Evolutionary conservation across 2,329 filamentous ascomycete genomes (phyloP).

Genomic region (Colletotrichum sp.): DNA sequence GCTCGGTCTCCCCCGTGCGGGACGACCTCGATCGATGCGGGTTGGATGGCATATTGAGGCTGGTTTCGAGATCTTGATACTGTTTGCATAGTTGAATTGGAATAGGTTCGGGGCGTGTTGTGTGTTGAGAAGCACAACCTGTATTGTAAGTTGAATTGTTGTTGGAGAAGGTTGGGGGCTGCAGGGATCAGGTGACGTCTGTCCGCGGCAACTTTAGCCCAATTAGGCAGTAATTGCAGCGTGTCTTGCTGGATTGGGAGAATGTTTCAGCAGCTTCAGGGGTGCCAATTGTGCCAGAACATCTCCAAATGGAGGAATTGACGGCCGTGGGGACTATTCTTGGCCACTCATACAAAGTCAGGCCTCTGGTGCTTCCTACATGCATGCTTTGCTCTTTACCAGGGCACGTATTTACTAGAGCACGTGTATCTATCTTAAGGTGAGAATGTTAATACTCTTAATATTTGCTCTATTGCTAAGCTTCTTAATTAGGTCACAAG

Average conservation of each 20-base stretch:
- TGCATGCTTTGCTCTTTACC: background rate
- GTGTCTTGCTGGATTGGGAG: background rate
- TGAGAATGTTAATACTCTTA: too few species aligned
- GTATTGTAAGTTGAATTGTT: background rate
- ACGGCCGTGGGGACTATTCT: too few species aligned
- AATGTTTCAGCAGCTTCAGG: background rate
- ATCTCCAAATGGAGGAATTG: background rate
- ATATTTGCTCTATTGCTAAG: too few species aligned
- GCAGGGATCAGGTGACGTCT: background rate
- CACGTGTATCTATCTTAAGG: too few species aligned
- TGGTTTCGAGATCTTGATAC: accelerated
- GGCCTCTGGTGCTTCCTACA: background rate
- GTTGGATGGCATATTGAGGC: background rate
- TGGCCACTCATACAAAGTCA: too few species aligned
- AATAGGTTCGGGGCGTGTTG: background rate
- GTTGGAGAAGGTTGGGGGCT: background rate
- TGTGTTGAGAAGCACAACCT: background rate
- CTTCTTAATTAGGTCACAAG: too few species aligned
- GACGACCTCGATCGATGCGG: background rate
- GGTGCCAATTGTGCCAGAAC: accelerated
- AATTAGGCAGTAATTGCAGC: background rate
- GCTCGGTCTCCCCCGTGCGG: background rate
- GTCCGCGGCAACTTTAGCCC: background rate
- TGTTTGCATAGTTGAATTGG: background rate
- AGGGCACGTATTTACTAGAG: too few species aligned